These are phyloP conservation scores for Phoma herbarum DNA, from an alignment of 2,329 filamentous ascomycete genomes.

Conservation along the genomic window DNA sequence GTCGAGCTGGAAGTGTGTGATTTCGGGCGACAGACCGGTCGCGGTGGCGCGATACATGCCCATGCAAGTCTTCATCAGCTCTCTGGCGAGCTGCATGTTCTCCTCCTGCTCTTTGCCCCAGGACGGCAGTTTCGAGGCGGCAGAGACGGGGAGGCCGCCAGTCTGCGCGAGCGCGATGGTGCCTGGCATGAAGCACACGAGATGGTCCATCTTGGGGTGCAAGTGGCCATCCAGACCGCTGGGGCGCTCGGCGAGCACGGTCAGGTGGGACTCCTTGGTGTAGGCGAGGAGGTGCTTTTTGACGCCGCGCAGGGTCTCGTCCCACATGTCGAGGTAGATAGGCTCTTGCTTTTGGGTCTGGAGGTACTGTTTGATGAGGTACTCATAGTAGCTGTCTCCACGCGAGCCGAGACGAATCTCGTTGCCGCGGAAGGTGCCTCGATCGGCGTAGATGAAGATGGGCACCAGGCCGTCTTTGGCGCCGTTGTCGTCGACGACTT, in stretches of 20 bases:
- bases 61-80: conserved; percentile 97
- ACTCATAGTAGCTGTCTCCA: conserved; percentile 97
- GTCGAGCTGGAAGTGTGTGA: conserved; percentile 85
- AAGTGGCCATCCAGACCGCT: conserved; percentile 72
- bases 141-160: conserved; percentile 75
- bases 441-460: conserved; percentile 85
- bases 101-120: conserved; percentile 85
- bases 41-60: conserved; percentile 92
- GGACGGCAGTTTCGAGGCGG: conserved; percentile 72
- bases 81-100: conserved; percentile 85
- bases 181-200: conserved; percentile 97
- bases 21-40: conserved; percentile 93
- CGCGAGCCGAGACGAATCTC: conserved; percentile 93
- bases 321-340: conserved; percentile 92
- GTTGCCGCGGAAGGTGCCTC: conserved; percentile 78
- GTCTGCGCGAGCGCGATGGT: conserved; percentile 92
- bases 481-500: conserved; percentile 85
- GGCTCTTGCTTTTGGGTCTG: conserved; percentile 89
- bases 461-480: conserved; percentile 84
- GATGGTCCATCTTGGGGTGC: conserved; percentile 94
- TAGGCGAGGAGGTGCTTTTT: conserved; percentile 94
- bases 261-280: conserved; percentile 79
- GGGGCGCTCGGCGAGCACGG: conserved; percentile 88
- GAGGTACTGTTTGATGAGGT: conserved; percentile 97
- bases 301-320: conserved; percentile 82